These are phyloP conservation scores for Dendrobium nobile DNA, from an alignment of 106 monocot genomes.

Conservation along the genomic window DNA sequence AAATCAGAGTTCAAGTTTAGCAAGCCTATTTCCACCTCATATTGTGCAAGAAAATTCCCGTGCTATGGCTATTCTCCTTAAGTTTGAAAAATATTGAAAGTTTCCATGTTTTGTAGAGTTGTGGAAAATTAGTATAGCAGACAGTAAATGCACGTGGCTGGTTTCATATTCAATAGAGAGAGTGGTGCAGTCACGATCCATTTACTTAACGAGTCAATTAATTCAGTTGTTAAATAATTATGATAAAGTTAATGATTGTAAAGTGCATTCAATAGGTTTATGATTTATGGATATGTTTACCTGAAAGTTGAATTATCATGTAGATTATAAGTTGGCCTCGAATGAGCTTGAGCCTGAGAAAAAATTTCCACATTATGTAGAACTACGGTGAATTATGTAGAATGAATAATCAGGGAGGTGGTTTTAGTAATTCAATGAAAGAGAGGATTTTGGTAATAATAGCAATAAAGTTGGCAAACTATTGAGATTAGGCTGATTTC, in stretches of 20 bases:
- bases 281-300: background rate
- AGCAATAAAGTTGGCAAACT: no score
- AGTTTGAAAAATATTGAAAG: background rate
- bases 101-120: background rate
- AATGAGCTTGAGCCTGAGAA: background rate
- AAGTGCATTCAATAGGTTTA: background rate
- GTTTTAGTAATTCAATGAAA: conserved; percentile 2
- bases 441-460: background rate
- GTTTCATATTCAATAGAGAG: background rate
- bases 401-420: background rate
- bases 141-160: background rate
- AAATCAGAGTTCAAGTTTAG: background rate
- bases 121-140: background rate
- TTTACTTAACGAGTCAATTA: background rate
- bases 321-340: background rate
- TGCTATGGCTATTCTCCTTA: background rate
- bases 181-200: background rate
- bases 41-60: background rate
- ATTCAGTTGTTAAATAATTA: background rate
- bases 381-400: background rate
- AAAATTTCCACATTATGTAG: background rate
- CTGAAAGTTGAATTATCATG: background rate
- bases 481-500: no score
- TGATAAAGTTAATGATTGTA: background rate
- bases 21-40: background rate